Base-by-base conservation (phyloP, 768 basidiomycete species). In the Brasilioporus rufonigricans region DNA sequence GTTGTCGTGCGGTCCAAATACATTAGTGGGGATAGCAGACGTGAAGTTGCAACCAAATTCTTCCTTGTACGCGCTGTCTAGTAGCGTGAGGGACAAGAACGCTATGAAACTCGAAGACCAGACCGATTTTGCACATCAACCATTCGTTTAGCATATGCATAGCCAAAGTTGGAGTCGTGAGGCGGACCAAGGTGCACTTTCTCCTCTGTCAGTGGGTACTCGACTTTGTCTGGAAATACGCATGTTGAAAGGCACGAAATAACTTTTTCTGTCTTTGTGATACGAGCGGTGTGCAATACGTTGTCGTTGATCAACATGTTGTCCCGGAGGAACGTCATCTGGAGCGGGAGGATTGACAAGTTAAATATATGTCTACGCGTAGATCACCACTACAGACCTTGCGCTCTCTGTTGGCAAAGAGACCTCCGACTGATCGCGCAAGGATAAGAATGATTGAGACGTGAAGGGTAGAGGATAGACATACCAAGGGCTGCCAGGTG, bases 211-310 rank as follows among this genome's bases (percentile, higher is more conserved):
- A 98, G 82, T 14, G 95, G 96, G 69, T 95, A 97, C 49, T 84
- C 80, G 60, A 95, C 93, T 70, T 93, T 89, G 72, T 98, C 95
- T 0, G 95, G 95, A 77, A 95, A 98, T 44, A 98, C 93, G 68
- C 95, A 98, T 39, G 96, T 98, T 11, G 95, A 97, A 36, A 98
- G 83, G 67, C 95, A 98, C 13, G 95, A 97, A 54, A 98, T 87
- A 61, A 96, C 80, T 72, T 97, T 98, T 58, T 80, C 61, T 21
- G 80, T 79, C 47, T 83, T 77, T 64, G 78, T 74, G 59, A 84
- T 76, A 66, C 91, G 80, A 9, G 93, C 77, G 31, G 81, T 77
- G 67, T 93, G 83, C 21, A 98, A 80, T 39, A 98, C 85, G 70
- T 94, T 93, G 69, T 96, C 92, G 73, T 98, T 98, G 75, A 98